Percentiles rank a stretch among this genome's conserved stretches.
Conservation (phyloP, 495 filamentous ascomycete species). For the Tuber aestivum region DNA sequence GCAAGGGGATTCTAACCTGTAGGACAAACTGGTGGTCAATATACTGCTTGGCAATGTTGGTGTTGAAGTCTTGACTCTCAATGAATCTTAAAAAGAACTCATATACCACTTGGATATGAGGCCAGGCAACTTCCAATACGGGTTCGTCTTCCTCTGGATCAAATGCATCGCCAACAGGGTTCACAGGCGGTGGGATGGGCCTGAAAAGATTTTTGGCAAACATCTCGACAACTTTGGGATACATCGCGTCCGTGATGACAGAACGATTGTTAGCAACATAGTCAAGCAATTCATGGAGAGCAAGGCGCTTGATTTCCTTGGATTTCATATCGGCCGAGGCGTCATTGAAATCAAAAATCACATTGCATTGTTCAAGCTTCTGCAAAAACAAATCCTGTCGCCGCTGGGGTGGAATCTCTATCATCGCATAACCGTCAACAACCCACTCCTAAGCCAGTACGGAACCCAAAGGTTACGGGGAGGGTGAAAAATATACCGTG, state of each 20-base stretch:
- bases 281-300: conserved; percentile 91
- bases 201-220: conserved; percentile 98
- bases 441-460: background rate
- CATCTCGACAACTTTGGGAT: conserved; percentile 97
- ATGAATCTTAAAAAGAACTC: conserved; percentile 99
- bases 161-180: conserved; percentile 96
- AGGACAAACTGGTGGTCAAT: conserved; percentile 98
- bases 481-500: conserved; percentile 48
- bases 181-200: conserved; percentile 92
- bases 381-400: conserved; percentile 99
- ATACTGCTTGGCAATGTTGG: conserved; percentile 97
- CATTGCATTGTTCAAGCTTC: conserved; percentile 99
- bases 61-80: conserved; percentile 99
- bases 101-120: conserved; percentile 98
- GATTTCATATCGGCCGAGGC: conserved; percentile 98
- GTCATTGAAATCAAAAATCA: conserved; percentile 99
- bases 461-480: background rate
- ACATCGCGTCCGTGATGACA: conserved; percentile 99
- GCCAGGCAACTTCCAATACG: conserved; percentile 97
- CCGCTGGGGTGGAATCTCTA: conserved; percentile 85
- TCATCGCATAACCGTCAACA: conserved; percentile 6
- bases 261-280: conserved; percentile 98
- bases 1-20: conserved; percentile 52
- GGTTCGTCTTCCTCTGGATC: conserved; percentile 98
- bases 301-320: conserved; percentile 99